Evolutionary conservation across 2,329 filamentous ascomycete species (phyloP), one percentile per base, ranked within the genome.

Genomic region (Fusarium hostae): DNA sequence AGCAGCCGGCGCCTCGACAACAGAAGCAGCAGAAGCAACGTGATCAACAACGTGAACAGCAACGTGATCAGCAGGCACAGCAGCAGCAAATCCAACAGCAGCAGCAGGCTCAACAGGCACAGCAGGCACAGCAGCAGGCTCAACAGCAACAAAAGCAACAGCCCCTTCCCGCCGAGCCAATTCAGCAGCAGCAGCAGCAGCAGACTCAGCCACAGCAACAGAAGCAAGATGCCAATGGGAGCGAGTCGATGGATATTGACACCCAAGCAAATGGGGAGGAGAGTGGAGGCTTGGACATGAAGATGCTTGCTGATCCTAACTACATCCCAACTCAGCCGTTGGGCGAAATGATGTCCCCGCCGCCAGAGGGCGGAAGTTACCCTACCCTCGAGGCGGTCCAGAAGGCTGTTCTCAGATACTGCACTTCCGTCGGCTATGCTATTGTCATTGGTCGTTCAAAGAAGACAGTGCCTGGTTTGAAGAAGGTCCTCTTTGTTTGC

Each of bases 401-500:
- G 75, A 88, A 90, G 76, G 87, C 87, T 34, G 89, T 91, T 22
- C 81, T 91, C 63, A 82, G 85, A n/a, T 91, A 91, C 76, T 91
- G 89, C 75, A 90, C 89, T 0, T 90, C 89, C 20, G 89, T 91
- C 45, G 89, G 89, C 50, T 91, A 91, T 78, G 89, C 89, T 11
- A 90, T 91, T 56, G 89, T 91, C 66, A 91, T 91, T 77, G 89
- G 89, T 4, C 84, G 89, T 39, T 91, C 89, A 0, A 91, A 91
- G 78, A 91, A 91, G 81, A 90, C 88, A 3, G 89, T 91, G 3
- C 87, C 89, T 10, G 89, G 89, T 2, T 75, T 91, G 68, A 91
- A 91, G 77, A 91, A 91, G 79, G 89, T 91, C 18, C 82, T 91
- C 15, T 89, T 91, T 68, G 89, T 91, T 22, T 91, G 89, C 75